These are phyloP conservation scores for Claviceps purpurea DNA, from an alignment of 2,329 filamentous ascomycete species.

Conservation along the genomic window DNA sequence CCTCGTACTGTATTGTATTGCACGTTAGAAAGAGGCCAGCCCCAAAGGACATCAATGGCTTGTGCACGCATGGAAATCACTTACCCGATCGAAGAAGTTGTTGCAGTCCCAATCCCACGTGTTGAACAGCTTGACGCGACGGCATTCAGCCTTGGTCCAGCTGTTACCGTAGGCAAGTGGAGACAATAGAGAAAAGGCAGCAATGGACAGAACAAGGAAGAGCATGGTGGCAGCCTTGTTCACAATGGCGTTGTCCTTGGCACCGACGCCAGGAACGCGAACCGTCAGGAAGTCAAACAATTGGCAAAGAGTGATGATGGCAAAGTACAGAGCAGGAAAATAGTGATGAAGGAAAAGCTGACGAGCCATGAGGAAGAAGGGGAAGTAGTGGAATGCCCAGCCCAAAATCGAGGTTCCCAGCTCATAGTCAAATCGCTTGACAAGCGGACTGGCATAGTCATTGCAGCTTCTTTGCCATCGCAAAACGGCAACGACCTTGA, in stretches of 20 bases:
- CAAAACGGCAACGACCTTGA: constrained; percentile 79
- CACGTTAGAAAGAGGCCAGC: constrained; percentile 7
- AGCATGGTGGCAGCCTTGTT: constrained; percentile 60
- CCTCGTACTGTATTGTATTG: constrained; percentile 6
- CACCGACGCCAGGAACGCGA: constrained; percentile 53
- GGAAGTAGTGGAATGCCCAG: constrained; percentile 98
- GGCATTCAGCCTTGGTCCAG: constrained; percentile 86
- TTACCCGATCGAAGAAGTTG: constrained; percentile 75
- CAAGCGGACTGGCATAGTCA: constrained; percentile 69
- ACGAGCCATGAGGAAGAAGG: constrained; percentile 95
- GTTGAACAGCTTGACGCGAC: constrained; percentile 70
- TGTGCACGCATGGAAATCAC: constrained; percentile 15
- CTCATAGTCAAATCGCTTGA: constrained; percentile 98
- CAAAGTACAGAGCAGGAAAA: constrained; percentile 93
- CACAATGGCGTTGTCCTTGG: constrained; percentile 53
- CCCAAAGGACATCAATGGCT: too few relatives aligned
- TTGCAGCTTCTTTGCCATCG: constrained; percentile 89
- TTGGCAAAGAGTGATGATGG: constrained; percentile 78
- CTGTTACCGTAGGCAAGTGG: constrained; percentile 85
- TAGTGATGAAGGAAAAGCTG: constrained; percentile 98
- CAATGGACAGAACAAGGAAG: constrained; percentile 62
- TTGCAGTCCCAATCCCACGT: constrained; percentile 99
- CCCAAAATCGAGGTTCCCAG: constrained; percentile 79
- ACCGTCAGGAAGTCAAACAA: constrained; percentile 74
- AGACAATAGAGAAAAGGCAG: constrained; percentile 71